These are phyloP conservation scores for Plasmopara viticola DNA, from an alignment of 352 stramenopile species.

Conservation along the genomic window DNA sequence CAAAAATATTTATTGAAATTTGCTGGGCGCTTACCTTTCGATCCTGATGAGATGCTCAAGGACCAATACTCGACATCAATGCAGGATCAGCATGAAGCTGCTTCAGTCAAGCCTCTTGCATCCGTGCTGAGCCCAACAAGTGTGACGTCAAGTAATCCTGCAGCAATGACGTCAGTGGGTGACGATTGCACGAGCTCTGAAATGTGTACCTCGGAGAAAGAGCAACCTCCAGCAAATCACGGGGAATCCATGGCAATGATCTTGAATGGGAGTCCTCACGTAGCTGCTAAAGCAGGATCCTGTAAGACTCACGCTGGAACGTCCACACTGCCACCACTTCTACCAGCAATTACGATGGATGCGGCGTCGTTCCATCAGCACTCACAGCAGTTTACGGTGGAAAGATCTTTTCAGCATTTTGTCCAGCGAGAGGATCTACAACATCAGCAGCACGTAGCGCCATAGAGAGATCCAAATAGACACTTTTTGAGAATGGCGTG, in stretches of 20 bases:
- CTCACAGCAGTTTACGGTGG: too few relatives aligned
- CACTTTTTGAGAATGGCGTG: background rate
- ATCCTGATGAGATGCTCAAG: slow-evolving; percentile 41
- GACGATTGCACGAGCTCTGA: slow-evolving; percentile 29
- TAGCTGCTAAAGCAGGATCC: slow-evolving; percentile 1
- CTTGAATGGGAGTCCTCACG: slow-evolving; percentile 55
- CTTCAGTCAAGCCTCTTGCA: background rate
- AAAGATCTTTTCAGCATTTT: slow-evolving; percentile 16
- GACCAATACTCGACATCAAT: slow-evolving; percentile 16
- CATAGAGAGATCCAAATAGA: slow-evolving; percentile 3
- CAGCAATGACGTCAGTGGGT: slow-evolving; percentile 22
- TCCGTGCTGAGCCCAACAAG: slow-evolving; percentile 27
- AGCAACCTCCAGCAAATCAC: slow-evolving; percentile 17
- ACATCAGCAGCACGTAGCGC: too few relatives aligned
- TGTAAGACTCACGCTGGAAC: too few relatives aligned
- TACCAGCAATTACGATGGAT: too few relatives aligned
- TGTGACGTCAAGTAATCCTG: slow-evolving; percentile 19
- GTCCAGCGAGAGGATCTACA: slow-evolving; percentile 7
- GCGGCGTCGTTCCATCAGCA: too few relatives aligned
- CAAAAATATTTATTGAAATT: slow-evolving; percentile 93
- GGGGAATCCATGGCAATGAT: slow-evolving; percentile 69
- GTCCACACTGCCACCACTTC: too few relatives aligned
- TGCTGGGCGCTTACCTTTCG: slow-evolving; percentile 71
- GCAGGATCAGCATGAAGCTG: slow-evolving; percentile 3
- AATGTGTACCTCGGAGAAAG: slow-evolving; percentile 33